These are phyloP conservation scores for Acanthamoeba royreba DNA, from an alignment of 208 protist genomes.

Conservation along the genomic window DNA sequence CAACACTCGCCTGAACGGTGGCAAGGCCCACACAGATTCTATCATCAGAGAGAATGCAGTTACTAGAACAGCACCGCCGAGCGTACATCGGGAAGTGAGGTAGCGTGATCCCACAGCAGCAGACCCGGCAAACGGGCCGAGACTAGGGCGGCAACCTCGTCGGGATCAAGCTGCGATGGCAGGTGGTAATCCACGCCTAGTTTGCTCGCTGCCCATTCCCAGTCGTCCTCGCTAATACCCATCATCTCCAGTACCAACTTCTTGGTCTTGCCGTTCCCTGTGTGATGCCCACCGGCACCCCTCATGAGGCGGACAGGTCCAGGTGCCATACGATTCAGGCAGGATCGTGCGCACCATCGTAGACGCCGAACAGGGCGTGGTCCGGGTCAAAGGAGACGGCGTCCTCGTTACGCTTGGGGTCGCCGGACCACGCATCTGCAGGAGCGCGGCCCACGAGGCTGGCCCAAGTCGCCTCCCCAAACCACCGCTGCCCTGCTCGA, in stretches of 20 bases:
- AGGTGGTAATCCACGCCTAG: neutral
- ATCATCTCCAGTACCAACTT: neutral
- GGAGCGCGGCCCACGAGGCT: neutral
- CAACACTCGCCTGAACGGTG: neutral
- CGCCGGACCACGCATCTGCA: neutral
- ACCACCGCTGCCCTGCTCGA: neutral
- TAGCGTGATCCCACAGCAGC: neutral
- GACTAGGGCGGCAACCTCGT: neutral
- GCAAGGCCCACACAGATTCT: neutral
- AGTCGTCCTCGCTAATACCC: neutral
- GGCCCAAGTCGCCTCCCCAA: neutral
- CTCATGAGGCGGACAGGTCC: too few relatives aligned
- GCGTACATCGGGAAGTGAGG: too few relatives aligned
- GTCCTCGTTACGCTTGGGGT: neutral
- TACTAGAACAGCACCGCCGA: too few relatives aligned
- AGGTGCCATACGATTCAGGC: too few relatives aligned
- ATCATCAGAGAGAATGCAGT: too few relatives aligned
- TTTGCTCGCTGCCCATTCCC: neutral
- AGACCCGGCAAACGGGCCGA: neutral
- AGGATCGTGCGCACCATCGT: neutral
- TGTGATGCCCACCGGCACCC: too few relatives aligned
- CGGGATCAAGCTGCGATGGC: neutral
- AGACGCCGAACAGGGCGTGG: neutral
- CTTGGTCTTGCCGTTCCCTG: slow-evolving; percentile 28
- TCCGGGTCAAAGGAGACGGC: neutral